phyloP scores from a whole-genome alignment of 2,329 filamentous ascomycete species.

The Rhexocercosporidium sp. region DNA sequence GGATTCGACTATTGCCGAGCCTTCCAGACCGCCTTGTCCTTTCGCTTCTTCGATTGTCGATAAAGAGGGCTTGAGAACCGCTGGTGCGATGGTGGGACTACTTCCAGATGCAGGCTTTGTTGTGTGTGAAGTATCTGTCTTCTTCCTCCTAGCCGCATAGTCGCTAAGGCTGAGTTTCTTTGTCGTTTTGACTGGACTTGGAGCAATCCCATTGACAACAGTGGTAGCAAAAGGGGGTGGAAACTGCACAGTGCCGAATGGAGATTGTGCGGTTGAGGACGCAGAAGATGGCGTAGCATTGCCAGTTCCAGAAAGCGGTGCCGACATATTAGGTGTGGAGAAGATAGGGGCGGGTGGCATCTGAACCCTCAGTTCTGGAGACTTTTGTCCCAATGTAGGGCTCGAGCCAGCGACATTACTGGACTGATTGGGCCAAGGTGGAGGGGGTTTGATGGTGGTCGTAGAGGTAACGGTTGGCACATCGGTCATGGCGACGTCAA shows the following conservation, averaged over 20 bases:
- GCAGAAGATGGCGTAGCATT: conserved; percentile 55
- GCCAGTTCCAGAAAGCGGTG: conserved; percentile 39
- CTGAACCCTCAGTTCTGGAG: conserved; percentile 50
- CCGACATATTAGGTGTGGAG: conserved; percentile 43
- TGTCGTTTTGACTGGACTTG: conserved; percentile 61
- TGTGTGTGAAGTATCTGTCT: conserved; percentile 27
- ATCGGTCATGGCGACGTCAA: conserved; percentile 39
- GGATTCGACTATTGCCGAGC: conserved; percentile 43
- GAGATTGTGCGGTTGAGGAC: conserved; percentile 54
- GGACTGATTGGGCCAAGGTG: conserved; percentile 36
- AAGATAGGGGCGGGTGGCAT: conserved; percentile 61
- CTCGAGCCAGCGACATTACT: conserved; percentile 5
- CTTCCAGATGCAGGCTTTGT: conserved; percentile 33
- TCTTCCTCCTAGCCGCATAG: conserved; percentile 57
- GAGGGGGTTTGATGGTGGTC: conserved; percentile 40
- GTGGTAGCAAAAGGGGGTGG: conserved; percentile 51
- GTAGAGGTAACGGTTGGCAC: conserved; percentile 28
- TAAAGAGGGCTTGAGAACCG: conserved; percentile 46
- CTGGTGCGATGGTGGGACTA: conserved; percentile 43
- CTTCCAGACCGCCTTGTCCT: conserved; percentile 43
- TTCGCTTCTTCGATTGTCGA: conserved; percentile 49
- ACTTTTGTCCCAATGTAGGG: conserved; percentile 23
- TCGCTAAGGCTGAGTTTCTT: conserved; percentile 72
- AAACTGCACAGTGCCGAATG: conserved; percentile 50
- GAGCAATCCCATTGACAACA: conserved; percentile 51